Evolutionary conservation across 2,329 filamentous ascomycete species (phyloP).

Genomic region (Cladorrhinum sp.): DNA sequence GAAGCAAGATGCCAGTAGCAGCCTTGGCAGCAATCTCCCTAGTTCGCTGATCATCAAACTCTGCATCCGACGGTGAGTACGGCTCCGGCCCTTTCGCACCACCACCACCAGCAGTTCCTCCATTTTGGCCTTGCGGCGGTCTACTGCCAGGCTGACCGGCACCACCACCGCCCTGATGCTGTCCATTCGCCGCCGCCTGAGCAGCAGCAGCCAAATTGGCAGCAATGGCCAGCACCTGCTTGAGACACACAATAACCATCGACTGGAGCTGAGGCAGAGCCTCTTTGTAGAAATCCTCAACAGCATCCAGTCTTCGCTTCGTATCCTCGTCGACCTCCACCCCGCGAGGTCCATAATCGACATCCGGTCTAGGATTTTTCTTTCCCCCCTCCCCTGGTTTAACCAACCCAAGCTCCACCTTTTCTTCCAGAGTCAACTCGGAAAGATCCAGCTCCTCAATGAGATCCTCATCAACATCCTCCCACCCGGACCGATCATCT

Average conservation of each 20-base stretch:
- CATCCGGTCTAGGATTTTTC: conserved; percentile 35
- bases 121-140: conserved; percentile 38
- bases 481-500: conserved; percentile 81
- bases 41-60: conserved; percentile 75
- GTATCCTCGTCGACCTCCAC: conserved; percentile 54
- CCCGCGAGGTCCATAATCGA: conserved; percentile 51
- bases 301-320: conserved; percentile 63
- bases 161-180: conserved; percentile 40
- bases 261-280: conserved; percentile 86
- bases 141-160: conserved; percentile 37
- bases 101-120: conserved; percentile 32
- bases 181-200: conserved; percentile 42
- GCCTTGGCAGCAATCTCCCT: conserved; percentile 90
- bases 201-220: conserved; percentile 71
- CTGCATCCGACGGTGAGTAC: conserved; percentile 61
- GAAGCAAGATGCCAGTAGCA: conserved; percentile 79
- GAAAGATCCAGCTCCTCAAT: conserved; percentile 40
- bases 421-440: conserved; percentile 39
- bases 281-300: conserved; percentile 78
- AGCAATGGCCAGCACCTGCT: conserved; percentile 82
- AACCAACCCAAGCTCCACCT: conserved; percentile 46
- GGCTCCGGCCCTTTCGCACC: conserved; percentile 35
- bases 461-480: conserved; percentile 46
- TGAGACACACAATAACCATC: conserved; percentile 86
- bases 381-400: conserved; percentile 40